Evolutionary conservation across 371 early-diverging fungal species (phyloP), one percentile per base, ranked within the genome.

Genomic region (Mucor saturninus): DNA sequence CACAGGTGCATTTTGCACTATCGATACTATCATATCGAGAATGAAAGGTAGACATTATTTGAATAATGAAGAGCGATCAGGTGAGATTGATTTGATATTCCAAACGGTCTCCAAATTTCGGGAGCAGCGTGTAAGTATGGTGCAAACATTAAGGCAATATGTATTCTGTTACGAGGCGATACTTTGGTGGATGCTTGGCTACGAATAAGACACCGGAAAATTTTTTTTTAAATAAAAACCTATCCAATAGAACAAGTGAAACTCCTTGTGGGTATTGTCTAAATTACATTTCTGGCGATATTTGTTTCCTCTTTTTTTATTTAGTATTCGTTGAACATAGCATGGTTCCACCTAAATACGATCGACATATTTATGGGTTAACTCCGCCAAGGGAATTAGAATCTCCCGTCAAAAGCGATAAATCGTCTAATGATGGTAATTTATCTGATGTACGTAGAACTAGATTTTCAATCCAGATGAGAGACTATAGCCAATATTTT

Each of bases 1-100:
- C 48, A 94, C 98, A 0, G 98, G 97, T 2, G 91, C 93, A 0
- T 95, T 95, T 65, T 91, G 93, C 57, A 78, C 87, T n/a, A 83
- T 94, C 38, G 94, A 94, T 71, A 73, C 88, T 1, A 76, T 88
- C 0, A 73, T 87, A 29, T 37, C 51, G 13, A 53, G 67, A 28
- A 28, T 73, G 15, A 39, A 39, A 11, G 88, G 88, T 67, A 66
- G 75, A 32, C 59, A 38, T 21, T 28, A 50, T 6, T 31, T 32
- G 8, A 38, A 50, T 1, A 5, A 21, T 11, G 57, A 42, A n/a
- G 94, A 49, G 10, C 49, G 13, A 46, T 9, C 35, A 13, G 57
- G 48, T 11, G 57, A 57, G 7, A 9, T 59, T 3, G 67, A 67
- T 40, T 13, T 53, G 11, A 8, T 91, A 5, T 82, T 78, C 40